Evolutionary conservation across 192 early-diverging fungal genomes (phyloP).

Genomic region (Jimgerdemannia flammicorona): DNA sequence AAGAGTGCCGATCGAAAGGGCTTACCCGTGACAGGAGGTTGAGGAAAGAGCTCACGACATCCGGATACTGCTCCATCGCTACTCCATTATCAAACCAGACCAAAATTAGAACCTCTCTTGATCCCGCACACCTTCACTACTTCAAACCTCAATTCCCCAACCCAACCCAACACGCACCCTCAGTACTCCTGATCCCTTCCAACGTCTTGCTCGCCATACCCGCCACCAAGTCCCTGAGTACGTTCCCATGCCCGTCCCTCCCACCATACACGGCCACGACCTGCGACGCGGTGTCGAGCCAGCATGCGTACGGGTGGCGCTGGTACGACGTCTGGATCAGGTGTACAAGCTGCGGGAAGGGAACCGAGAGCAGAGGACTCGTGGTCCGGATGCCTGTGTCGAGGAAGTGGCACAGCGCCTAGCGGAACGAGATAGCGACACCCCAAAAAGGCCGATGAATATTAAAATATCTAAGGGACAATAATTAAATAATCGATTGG

Average conservation of each 20-base stretch:
- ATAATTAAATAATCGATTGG: background rate
- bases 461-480: background rate
- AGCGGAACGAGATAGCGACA: background rate
- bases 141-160: background rate
- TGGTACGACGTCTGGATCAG: conserved; percentile 38
- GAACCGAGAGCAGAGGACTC: conserved; percentile 38
- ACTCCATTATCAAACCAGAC: conserved; percentile 6
- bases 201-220: conserved; percentile 30
- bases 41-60: conserved; percentile 47
- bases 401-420: conserved; percentile 42
- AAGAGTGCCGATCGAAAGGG: background rate
- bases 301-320: conserved; percentile 30
- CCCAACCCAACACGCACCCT: conserved; percentile 23
- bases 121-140: background rate
- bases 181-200: conserved; percentile 31
- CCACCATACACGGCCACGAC: conserved; percentile 49
- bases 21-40: conserved; percentile 44
- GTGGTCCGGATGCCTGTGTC: conserved; percentile 43
- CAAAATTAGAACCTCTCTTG: background rate
- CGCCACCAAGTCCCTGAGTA: conserved; percentile 24
- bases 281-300: conserved; percentile 44
- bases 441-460: background rate
- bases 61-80: conserved; percentile 54
- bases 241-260: conserved; percentile 21
- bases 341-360: conserved; percentile 27